Evolutionary conservation across 2,329 filamentous ascomycete genomes (phyloP).

Genomic region (Ceratocystis alfenasii): DNA sequence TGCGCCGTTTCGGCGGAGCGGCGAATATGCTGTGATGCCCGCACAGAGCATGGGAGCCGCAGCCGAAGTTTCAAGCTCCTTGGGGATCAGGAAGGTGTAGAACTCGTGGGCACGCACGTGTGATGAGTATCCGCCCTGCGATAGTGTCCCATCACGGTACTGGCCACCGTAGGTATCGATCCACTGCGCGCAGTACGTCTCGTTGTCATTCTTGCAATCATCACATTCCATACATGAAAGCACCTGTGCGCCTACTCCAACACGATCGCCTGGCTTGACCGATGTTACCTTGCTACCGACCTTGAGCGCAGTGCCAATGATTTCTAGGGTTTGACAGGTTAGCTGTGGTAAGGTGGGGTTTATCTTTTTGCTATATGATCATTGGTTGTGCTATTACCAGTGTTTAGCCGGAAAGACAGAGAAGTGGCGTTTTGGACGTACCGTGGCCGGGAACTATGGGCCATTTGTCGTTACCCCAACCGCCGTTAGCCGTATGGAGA

Average conservation of each 20-base stretch:
- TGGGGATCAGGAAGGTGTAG: conserved; percentile 61
- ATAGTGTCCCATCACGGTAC: conserved; percentile 50
- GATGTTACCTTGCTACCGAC: conserved; percentile 50
- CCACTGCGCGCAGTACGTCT: conserved; percentile 55
- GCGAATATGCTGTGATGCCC: conserved; percentile 65
- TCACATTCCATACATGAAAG: conserved; percentile 53
- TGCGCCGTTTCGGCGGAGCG: conserved; percentile 58
- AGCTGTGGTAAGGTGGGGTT: neutral
- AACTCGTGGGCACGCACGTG: conserved; percentile 66
- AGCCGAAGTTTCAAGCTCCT: conserved; percentile 45
- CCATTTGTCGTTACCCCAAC: conserved; percentile 47
- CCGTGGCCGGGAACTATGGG: conserved; percentile 51
- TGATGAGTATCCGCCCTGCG: conserved; percentile 49
- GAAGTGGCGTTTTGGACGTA: conserved; percentile 4
- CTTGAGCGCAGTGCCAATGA: conserved; percentile 51
- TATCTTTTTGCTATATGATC: no score
- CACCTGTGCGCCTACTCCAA: conserved; percentile 58
- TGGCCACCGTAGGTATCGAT: conserved; percentile 48
- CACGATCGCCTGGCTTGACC: conserved; percentile 49
- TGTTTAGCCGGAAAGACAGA: neutral
- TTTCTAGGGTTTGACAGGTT: conserved; percentile 33
- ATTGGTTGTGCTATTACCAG: neutral
- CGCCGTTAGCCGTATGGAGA: conserved; percentile 52
- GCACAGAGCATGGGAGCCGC: conserved; percentile 75
- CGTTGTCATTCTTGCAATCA: conserved; percentile 53